Evolutionary conservation across 139 green algal genomes (phyloP).

Genomic region (Picocystis salinarum): DNA sequence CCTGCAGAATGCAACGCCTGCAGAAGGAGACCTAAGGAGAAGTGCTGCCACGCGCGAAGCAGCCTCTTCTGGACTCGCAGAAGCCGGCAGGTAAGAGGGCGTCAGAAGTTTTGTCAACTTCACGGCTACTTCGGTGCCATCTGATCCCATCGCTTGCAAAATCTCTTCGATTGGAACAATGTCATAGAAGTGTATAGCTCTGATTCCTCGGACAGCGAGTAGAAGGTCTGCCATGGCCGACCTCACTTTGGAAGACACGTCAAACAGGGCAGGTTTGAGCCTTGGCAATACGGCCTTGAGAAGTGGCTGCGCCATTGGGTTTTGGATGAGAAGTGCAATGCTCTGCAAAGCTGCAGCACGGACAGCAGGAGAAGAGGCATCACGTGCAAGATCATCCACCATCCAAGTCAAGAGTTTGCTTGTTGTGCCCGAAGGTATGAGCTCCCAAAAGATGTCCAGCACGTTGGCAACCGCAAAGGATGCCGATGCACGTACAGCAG

Average conservation of each 20-base stretch:
- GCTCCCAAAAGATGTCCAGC: conserved; percentile 60
- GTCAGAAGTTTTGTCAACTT: conserved; percentile 36
- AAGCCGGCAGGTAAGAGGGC: conserved; percentile 43
- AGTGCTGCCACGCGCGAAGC: too few relatives aligned
- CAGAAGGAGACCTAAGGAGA: too few relatives aligned
- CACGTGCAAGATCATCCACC: conserved; percentile 27
- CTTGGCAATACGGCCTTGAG: conserved; percentile 19
- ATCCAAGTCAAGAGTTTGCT: conserved; percentile 33
- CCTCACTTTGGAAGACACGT: conserved; percentile 28
- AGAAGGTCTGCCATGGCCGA: conserved; percentile 37
- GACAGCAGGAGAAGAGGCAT: conserved; percentile 6
- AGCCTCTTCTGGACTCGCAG: neutral
- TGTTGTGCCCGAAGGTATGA: conserved; percentile 43
- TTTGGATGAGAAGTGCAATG: conserved; percentile 27
- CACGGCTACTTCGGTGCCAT: conserved; percentile 10
- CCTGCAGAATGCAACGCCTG: too few relatives aligned
- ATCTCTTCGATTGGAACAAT: conserved; percentile 35
- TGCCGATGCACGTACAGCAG: conserved; percentile 33
- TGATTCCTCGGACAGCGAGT: conserved; percentile 18
- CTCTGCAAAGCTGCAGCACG: neutral
- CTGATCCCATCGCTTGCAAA: conserved; percentile 26
- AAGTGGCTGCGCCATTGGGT: conserved; percentile 43
- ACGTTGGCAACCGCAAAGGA: conserved; percentile 25
- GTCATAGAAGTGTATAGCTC: conserved; percentile 33
- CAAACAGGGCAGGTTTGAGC: conserved; percentile 25